Conservation (phyloP, 768 basidiomycete genomes). For the Pisolithus microcarpus region DNA sequence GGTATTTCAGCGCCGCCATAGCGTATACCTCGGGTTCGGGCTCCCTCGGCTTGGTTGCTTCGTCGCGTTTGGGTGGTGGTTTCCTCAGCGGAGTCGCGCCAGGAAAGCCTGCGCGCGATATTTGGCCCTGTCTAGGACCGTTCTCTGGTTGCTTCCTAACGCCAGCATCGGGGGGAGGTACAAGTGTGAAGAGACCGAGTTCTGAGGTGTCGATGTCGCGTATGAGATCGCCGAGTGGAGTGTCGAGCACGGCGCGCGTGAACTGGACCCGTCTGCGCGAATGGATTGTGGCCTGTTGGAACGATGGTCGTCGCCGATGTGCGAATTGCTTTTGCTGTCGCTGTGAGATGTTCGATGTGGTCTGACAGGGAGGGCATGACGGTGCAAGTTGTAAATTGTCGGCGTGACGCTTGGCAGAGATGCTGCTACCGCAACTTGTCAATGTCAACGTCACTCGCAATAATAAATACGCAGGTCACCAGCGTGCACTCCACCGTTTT, state of each 20-base stretch:
- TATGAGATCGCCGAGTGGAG: conserved; percentile 65
- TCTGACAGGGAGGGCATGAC: conserved; percentile 54
- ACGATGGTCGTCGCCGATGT: conserved; percentile 33
- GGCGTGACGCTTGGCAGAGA: neutral
- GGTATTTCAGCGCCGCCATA: conserved; percentile 65
- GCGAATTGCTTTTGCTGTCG: conserved; percentile 46
- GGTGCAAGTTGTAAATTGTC: neutral
- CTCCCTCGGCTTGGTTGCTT: conserved; percentile 31
- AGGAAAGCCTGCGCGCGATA: conserved; percentile 58
- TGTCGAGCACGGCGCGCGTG: conserved; percentile 55
- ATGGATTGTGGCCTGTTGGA: conserved; percentile 12
- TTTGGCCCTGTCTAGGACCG: conserved; percentile 30
- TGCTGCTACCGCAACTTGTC: neutral
- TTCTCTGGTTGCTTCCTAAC: conserved; percentile 22
- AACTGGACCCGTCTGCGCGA: conserved; percentile 34
- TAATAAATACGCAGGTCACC: too few relatives aligned
- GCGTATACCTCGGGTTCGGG: conserved; percentile 71
- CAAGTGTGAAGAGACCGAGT: conserved; percentile 67
- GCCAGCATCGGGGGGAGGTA: conserved; percentile 29
- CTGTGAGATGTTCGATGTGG: conserved; percentile 59
- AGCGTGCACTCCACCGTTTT: too few relatives aligned
- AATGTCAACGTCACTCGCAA: neutral
- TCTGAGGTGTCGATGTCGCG: conserved; percentile 75
- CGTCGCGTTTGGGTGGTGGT: conserved; percentile 35
- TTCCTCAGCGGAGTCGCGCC: conserved; percentile 64